Conservation (phyloP, 2,329 filamentous ascomycete species). For the Alternaria brassicicola region DNA sequence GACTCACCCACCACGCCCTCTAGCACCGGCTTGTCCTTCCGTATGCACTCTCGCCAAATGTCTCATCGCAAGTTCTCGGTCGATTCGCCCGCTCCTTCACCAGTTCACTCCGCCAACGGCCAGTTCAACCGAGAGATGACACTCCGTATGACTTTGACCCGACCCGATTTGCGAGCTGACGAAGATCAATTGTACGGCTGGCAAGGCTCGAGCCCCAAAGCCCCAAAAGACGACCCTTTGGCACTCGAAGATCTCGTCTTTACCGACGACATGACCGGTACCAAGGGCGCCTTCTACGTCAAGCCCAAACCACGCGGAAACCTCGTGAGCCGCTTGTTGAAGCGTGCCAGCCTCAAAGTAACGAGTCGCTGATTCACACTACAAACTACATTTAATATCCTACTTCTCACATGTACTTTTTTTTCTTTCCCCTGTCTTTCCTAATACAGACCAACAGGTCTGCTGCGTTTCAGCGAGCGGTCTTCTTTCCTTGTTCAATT, state of each 20-base stretch:
- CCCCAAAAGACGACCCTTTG: constrained; percentile 57
- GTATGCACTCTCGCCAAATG: constrained; percentile 36
- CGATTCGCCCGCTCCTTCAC: constrained; percentile 37
- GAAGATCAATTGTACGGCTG: constrained; percentile 76
- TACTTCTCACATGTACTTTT: neutral
- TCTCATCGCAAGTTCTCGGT: constrained; percentile 43
- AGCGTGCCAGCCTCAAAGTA: constrained; percentile 45
- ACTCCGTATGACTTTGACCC: constrained; percentile 90
- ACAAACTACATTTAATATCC: neutral
- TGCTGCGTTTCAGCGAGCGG: constrained; percentile 14
- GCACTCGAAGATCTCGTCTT: constrained; percentile 60
- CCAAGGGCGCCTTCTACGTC: constrained; percentile 55
- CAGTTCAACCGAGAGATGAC: constrained; percentile 82
- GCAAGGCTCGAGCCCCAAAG: constrained; percentile 52
- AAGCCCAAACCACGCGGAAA: constrained; percentile 44
- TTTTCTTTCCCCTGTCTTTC: neutral
- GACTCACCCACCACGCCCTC: constrained; percentile 48
- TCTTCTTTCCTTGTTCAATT: constrained; percentile 3
- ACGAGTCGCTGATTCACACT: constrained; percentile 14
- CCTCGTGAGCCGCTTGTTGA: constrained; percentile 46
- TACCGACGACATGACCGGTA: constrained; percentile 55
- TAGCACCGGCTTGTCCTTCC: constrained; percentile 43
- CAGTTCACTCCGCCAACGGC: constrained; percentile 27
- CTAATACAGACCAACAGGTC: constrained; percentile 5
- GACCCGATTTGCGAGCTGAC: constrained; percentile 80